These are phyloP conservation scores for Macaranga tanarius DNA, from an alignment of 441 rosid species.

Conservation along the genomic window DNA sequence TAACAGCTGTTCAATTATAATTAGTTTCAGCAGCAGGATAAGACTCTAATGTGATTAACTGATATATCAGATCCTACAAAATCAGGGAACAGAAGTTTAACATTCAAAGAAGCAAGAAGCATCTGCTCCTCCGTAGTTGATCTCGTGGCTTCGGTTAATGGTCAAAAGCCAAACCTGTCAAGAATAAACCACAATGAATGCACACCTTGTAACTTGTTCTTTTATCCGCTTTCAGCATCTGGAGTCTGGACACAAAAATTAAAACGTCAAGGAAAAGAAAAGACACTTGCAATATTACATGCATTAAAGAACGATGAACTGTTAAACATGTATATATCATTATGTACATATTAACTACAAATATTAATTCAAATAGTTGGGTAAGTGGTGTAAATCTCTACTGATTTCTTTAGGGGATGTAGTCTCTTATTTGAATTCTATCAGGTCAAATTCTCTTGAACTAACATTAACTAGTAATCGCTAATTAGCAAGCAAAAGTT, in stretches of 20 bases:
- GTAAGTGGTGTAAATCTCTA: too few relatives aligned
- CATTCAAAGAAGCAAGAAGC: neutral
- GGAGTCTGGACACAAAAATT: neutral
- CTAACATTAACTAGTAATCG: too few relatives aligned
- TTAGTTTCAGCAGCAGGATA: neutral
- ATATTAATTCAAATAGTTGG: too few relatives aligned
- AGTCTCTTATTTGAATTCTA: too few relatives aligned
- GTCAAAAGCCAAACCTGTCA: neutral
- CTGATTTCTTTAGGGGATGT: too few relatives aligned
- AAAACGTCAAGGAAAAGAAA: neutral
- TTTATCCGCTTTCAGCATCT: conserved; percentile 3
- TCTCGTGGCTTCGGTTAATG: neutral
- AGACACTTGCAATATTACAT: neutral
- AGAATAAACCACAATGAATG: conserved; percentile 1
- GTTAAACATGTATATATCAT: too few relatives aligned
- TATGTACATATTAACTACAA: too few relatives aligned
- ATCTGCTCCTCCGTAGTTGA: neutral
- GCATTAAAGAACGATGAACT: neutral
- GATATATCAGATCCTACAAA: neutral
- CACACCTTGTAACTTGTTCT: neutral
- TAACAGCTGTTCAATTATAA: too few relatives aligned
- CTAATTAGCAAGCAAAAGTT: too few relatives aligned
- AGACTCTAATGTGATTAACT: too few relatives aligned
- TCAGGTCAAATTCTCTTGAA: too few relatives aligned
- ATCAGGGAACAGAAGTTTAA: neutral